Evolutionary conservation across 2,329 filamentous ascomycete genomes (phyloP).

Genomic region (Colletotrichum sp.): DNA sequence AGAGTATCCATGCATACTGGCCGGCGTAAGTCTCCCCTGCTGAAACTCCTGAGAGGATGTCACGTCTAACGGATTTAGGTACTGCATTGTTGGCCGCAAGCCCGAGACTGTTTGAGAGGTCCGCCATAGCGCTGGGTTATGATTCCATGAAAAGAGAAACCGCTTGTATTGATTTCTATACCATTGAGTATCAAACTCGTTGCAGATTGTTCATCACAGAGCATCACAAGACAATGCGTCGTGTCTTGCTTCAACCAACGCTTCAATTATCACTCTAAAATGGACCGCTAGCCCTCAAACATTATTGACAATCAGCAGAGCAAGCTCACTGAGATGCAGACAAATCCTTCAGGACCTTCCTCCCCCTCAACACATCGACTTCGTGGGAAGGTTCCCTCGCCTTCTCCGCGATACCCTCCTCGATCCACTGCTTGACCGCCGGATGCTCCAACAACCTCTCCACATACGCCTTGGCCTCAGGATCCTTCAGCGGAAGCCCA

Average conservation of each 20-base stretch:
- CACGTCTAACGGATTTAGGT: background rate
- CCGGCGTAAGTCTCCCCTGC: background rate
- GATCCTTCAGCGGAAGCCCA: constrained; percentile 32
- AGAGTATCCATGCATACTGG: constrained; percentile 27
- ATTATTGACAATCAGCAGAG: background rate
- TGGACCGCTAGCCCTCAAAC: background rate
- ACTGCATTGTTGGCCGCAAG: background rate
- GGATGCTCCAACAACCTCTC: constrained; percentile 36
- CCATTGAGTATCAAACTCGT: background rate
- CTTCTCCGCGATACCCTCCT: constrained; percentile 39
- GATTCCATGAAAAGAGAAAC: background rate
- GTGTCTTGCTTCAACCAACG: background rate
- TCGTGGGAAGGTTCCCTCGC: constrained; percentile 32
- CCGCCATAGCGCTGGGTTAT: background rate
- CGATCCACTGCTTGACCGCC: constrained; percentile 41
- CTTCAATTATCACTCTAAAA: background rate
- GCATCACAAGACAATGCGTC: accelerated
- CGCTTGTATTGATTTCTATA: background rate
- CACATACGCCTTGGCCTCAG: constrained; percentile 34
- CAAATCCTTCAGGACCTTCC: constrained; percentile 5
- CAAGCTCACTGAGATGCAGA: background rate
- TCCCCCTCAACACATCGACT: background rate
- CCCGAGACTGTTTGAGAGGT: background rate
- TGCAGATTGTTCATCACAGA: background rate
- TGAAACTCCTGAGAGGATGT: background rate